Evolutionary conservation across 768 basidiomycete genomes (phyloP).

Genomic region (Naganishia friedmannii): DNA sequence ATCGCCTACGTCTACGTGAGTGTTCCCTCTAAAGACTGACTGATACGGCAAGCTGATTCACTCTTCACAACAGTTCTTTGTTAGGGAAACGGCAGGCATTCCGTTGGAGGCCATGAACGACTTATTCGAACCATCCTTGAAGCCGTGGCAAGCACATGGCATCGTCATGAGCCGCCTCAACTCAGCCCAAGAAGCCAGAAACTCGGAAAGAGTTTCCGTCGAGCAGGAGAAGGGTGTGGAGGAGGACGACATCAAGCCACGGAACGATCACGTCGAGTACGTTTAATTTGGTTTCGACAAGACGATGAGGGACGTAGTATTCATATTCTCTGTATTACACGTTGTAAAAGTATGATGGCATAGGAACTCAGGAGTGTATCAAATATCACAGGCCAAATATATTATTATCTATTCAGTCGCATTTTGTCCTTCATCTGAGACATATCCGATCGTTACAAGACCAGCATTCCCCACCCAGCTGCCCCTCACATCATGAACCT

Average conservation of each 20-base stretch:
- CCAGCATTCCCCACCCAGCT: too few species aligned
- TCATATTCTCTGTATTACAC: slow-evolving; percentile 11
- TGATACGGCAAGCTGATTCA: not conserved
- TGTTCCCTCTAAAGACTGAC: not conserved
- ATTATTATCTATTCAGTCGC: not conserved
- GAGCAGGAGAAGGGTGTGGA: slow-evolving; percentile 7
- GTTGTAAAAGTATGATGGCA: slow-evolving; percentile 24
- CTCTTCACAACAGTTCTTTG: slow-evolving; percentile 21
- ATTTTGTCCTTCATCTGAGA: too few species aligned
- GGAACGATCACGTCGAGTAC: slow-evolving; percentile 21
- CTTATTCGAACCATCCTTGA: slow-evolving; percentile 24
- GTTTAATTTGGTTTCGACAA: slow-evolving; percentile 10
- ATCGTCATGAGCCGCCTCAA: slow-evolving; percentile 24
- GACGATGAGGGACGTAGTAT: not conserved
- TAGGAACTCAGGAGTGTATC: slow-evolving; percentile 10
- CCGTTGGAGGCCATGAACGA: slow-evolving; percentile 28
- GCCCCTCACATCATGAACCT: too few species aligned
- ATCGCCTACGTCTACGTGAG: slow-evolving; percentile 31
- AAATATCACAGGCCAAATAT: not conserved
- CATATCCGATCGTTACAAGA: too few species aligned
- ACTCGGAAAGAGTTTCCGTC: slow-evolving; percentile 10
- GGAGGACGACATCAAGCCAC: slow-evolving; percentile 4
- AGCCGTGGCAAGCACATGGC: slow-evolving; percentile 19
- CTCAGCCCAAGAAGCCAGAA: not conserved
- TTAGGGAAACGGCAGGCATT: slow-evolving; percentile 23